Base-by-base conservation (phyloP, 768 basidiomycete genomes). In the Rhodotorula paludigena region DNA sequence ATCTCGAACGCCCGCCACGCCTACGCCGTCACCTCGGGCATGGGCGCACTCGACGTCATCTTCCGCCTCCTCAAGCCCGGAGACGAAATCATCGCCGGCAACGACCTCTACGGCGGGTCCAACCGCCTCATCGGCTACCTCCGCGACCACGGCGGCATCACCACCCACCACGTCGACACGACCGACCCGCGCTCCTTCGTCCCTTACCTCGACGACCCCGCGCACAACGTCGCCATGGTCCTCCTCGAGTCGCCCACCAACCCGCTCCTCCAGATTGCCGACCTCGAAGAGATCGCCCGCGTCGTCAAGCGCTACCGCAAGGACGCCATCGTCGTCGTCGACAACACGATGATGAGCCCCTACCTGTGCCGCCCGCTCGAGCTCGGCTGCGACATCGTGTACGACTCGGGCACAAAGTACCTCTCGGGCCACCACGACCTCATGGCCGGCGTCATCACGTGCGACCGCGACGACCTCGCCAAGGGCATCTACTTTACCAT, bases 291-390 rank as follows among this genome's bases (percentile, higher is more conserved):
- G 35, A 94, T 99, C 74, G 85, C 87, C 73, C 83, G 84, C 61
- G 83, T 90, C 73, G 89, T 94, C 72, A 92, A 93, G 76, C 85
- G 87, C 74, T 83, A 83, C 56, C 87, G 87, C 25, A 87, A 87
- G 14, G 84, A 89, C 75, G 92, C 91, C 3, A 74, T 92, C 73
- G 81, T 93, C 60, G 89, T 93, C 44, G 91, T 92, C 30, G 96
- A 98, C 78, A 98, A 99, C 77, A 98, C 96, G 67, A 98, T 98
- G 96, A 97, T 98, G 94, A 96, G 92, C 76, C 94, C 96, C 23
- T 98, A 97, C 79, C 82, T 98, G 14, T 92, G 94, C 77, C 82
- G 93, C 64, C 96, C 96, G 18, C 84, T 98, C 44, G 92, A 98
- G 75, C 88, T 96, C 58, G 96, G 94, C 23, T 90, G 90, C 55